phyloP scores from a whole-genome alignment of 495 filamentous ascomycete species.

The Friedmanniomyces simplex region DNA sequence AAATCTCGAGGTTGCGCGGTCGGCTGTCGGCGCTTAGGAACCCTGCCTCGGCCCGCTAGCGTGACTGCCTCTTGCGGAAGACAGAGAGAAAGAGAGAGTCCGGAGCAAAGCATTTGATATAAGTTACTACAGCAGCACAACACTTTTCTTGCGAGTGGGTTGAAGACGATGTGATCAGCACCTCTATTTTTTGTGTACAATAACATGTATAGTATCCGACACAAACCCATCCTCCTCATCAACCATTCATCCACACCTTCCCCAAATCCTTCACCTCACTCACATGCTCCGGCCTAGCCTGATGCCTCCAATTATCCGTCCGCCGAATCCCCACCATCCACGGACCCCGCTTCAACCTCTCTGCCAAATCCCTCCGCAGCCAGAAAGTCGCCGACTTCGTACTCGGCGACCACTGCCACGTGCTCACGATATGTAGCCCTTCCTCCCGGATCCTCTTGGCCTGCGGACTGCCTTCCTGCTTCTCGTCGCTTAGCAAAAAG shows the following conservation, averaged over 20 bases:
- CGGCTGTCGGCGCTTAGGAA: background rate
- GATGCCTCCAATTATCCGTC: background rate
- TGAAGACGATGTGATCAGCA: too few relatives aligned
- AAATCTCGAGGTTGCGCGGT: background rate
- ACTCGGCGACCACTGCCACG: background rate
- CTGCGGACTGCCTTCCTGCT: background rate
- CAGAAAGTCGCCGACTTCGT: background rate
- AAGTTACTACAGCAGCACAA: too few relatives aligned
- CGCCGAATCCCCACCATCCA: background rate
- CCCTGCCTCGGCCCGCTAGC: background rate
- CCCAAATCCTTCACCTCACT: background rate
- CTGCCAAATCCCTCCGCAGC: background rate
- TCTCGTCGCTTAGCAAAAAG: background rate
- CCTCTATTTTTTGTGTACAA: too few relatives aligned
- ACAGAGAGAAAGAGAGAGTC: too few relatives aligned
- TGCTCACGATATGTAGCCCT: background rate
- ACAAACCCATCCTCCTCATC: too few relatives aligned
- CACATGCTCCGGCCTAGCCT: background rate
- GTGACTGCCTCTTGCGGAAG: background rate
- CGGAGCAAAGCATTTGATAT: too few relatives aligned
- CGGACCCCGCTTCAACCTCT: background rate
- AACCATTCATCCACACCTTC: too few relatives aligned
- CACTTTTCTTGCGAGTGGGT: too few relatives aligned
- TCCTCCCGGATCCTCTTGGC: constrained; percentile 1
- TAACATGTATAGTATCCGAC: too few relatives aligned